Conservation (phyloP, 441 rosid species). For the Gossypium lobatum region DNA sequence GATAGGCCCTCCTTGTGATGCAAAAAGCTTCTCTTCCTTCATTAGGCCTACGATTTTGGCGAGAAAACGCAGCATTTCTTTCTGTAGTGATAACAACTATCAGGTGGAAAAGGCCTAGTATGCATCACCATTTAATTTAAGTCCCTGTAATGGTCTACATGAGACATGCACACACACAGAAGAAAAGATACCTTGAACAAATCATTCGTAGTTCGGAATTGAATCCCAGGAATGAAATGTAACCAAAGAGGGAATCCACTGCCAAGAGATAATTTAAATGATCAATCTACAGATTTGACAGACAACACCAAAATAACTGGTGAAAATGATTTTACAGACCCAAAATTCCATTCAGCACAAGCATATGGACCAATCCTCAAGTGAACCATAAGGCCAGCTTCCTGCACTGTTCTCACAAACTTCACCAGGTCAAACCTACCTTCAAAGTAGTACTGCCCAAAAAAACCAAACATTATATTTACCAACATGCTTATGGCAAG, state of each 20-base stretch:
- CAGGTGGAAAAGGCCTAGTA: not conserved
- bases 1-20: conserved; percentile 67
- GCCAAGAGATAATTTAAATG: conserved; percentile 8
- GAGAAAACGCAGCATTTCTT: conserved; percentile 51
- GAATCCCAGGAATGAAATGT: conserved; percentile 68
- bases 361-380: conserved; percentile 71
- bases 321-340: conserved; percentile 26
- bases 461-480: not conserved
- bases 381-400: conserved; percentile 65
- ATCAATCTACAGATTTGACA: not conserved
- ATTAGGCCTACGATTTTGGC: conserved; percentile 47
- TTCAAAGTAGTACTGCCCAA: conserved; percentile 48
- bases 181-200: conserved; percentile 39
- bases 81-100: conserved; percentile 23
- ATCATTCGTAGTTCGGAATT: conserved; percentile 50
- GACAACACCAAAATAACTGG: not conserved
- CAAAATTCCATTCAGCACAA: conserved; percentile 75
- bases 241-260: conserved; percentile 77
- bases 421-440: conserved; percentile 64
- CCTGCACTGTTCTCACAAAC: conserved; percentile 50
- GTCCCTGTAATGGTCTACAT: not conserved
- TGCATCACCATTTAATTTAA: not conserved
- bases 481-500: not conserved
- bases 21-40: conserved; percentile 59
- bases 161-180: not conserved